These are phyloP conservation scores for Carpinus fangiana DNA, from an alignment of 306 rosid species.

Conservation along the genomic window DNA sequence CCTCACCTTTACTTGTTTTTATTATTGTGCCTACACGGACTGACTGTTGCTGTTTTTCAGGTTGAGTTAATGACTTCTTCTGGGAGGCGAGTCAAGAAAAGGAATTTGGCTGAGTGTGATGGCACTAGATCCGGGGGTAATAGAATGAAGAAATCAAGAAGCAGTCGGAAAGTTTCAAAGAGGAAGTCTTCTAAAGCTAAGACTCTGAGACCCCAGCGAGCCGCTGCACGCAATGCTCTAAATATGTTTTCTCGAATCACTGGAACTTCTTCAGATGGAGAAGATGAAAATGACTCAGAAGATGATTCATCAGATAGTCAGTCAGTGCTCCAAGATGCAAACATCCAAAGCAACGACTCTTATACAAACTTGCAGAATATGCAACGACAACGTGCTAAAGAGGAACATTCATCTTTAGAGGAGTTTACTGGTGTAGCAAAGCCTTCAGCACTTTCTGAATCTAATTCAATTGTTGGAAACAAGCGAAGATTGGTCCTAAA, in stretches of 20 bases:
- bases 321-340: slow-evolving; percentile 39
- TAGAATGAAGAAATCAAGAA: slow-evolving; percentile 53
- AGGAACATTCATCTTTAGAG: slow-evolving; percentile 34
- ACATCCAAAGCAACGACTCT: slow-evolving; percentile 37
- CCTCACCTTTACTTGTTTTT: slow-evolving; percentile 22
- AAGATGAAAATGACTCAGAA: slow-evolving; percentile 50
- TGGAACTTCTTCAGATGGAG: slow-evolving; percentile 65
- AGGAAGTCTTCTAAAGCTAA: slow-evolving; percentile 58
- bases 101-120: slow-evolving; percentile 62
- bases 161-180: slow-evolving; percentile 43
- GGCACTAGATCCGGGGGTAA: slow-evolving; percentile 45
- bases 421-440: slow-evolving; percentile 37
- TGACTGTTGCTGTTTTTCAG: slow-evolving; percentile 39
- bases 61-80: slow-evolving; percentile 48
- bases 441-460: slow-evolving; percentile 40
- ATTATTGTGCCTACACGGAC: slow-evolving; percentile 30
- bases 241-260: slow-evolving; percentile 58
- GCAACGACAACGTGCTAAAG: slow-evolving; percentile 27
- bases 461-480: slow-evolving; percentile 42
- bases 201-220: slow-evolving; percentile 62
- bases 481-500: slow-evolving; percentile 59
- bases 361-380: slow-evolving; percentile 39
- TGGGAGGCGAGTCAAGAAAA: slow-evolving; percentile 75
- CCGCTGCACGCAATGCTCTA: slow-evolving; percentile 77
- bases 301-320: slow-evolving; percentile 62